phyloP scores from a whole-genome alignment of 257 asterid species.

The Linderniella brevidens region DNA sequence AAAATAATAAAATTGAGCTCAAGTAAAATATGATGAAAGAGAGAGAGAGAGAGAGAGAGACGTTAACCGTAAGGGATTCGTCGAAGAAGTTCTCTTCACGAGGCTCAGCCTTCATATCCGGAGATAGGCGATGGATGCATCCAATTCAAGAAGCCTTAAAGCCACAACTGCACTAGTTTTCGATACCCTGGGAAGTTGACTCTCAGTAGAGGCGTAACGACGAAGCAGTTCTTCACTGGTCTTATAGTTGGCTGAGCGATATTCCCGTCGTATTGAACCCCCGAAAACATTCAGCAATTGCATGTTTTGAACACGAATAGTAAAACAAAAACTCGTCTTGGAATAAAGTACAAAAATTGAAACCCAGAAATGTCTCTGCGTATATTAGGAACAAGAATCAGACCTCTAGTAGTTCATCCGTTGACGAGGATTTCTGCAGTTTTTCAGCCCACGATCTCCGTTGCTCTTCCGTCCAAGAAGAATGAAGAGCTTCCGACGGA shows the following conservation, averaged over 20 bases:
- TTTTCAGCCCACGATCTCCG: constrained; percentile 68
- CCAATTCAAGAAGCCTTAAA: constrained; percentile 82
- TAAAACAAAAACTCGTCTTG: neutral
- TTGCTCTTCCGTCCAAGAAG: constrained; percentile 68
- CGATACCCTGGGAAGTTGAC: constrained; percentile 88
- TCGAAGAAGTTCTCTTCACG: constrained; percentile 34
- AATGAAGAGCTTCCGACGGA: constrained; percentile 67
- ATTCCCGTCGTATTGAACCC: constrained; percentile 58
- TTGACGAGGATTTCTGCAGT: constrained; percentile 44
- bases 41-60: constrained; percentile 7
- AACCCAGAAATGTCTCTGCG: neutral
- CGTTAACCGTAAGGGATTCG: constrained; percentile 42
- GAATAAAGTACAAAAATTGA: neutral
- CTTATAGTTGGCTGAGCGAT: constrained; percentile 57
- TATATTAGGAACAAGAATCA: neutral
- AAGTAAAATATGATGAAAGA: neutral
- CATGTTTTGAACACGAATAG: neutral
- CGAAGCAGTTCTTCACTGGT: constrained; percentile 69
- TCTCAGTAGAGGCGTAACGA: constrained; percentile 24
- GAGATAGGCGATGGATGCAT: constrained; percentile 44
- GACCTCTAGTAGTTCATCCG: constrained; percentile 73
- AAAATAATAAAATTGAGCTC: neutral
- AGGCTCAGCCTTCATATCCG: constrained; percentile 39
- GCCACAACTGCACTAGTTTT: constrained; percentile 73
- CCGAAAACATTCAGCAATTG: constrained; percentile 71